Percentiles rank a stretch among this genome's conserved stretches.
Conservation (phyloP, 495 filamentous ascomycete species). For the Thozetella sp. region DNA sequence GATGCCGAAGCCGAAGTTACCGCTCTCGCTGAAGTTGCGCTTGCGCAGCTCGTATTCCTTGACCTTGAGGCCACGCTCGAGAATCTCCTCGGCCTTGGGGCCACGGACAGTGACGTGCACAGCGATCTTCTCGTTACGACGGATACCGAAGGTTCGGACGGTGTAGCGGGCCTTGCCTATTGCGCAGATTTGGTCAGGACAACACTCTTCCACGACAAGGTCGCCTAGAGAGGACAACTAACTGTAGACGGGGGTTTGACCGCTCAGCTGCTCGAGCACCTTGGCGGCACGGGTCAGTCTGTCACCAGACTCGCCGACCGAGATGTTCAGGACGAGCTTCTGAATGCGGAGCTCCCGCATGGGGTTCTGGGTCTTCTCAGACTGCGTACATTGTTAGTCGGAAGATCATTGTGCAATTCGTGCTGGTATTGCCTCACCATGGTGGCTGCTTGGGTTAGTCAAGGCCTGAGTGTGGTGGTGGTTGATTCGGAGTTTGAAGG, state of each 20-base stretch:
- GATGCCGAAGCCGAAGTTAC: slow-evolving; percentile 99
- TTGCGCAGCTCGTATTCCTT: slow-evolving; percentile 99
- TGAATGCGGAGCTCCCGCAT: slow-evolving; percentile 99
- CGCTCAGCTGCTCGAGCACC: slow-evolving; percentile 98
- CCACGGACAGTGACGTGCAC: slow-evolving; percentile 99
- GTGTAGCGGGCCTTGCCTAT: slow-evolving; percentile 99
- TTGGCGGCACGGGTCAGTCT: slow-evolving; percentile 99
- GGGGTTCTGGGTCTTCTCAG: slow-evolving; percentile 88
- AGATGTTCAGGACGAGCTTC: slow-evolving; percentile 99
- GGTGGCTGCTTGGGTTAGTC: slow-evolving; percentile 26
- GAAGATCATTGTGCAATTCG: slow-evolving; percentile 1
- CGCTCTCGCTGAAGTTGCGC: slow-evolving; percentile 99
- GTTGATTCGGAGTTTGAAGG: slow-evolving; percentile 12
- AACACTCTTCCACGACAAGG: background rate
- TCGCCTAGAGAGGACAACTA: slow-evolving; percentile 28
- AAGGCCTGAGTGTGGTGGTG: slow-evolving; percentile 13
- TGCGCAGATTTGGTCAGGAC: slow-evolving; percentile 6
- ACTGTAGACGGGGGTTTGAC: slow-evolving; percentile 99
- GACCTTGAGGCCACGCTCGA: slow-evolving; percentile 99
- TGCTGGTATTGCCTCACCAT: slow-evolving; percentile 19
- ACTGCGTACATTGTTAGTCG: slow-evolving; percentile 28
- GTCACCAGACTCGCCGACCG: slow-evolving; percentile 99
- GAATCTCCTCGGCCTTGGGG: slow-evolving; percentile 99
- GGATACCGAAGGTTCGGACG: slow-evolving; percentile 99
- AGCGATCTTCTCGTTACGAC: slow-evolving; percentile 99